Evolutionary conservation across 768 basidiomycete genomes (phyloP).

Genomic region (Pleurotus ostreatus): DNA sequence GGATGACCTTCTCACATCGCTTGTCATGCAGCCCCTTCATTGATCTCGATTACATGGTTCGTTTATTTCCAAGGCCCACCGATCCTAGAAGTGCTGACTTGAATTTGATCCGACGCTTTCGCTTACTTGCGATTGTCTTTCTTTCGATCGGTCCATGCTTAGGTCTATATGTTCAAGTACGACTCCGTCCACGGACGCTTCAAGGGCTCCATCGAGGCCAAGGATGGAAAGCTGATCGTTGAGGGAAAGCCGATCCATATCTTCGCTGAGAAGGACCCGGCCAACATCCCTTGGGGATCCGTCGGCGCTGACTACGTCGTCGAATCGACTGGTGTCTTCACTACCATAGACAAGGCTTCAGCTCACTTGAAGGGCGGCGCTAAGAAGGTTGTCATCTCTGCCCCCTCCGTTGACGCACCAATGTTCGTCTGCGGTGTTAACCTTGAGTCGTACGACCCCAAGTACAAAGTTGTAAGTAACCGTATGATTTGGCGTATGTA

Average conservation of each 20-base stretch:
- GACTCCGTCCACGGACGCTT: constrained; percentile 93
- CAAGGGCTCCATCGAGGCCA: constrained; percentile 76
- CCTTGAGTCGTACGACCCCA: constrained; percentile 86
- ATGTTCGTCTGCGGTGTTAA: constrained; percentile 97
- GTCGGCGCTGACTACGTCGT: constrained; percentile 90
- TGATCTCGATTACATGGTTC: constrained; percentile 92
- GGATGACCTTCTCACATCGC: background rate
- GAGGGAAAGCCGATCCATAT: constrained; percentile 74
- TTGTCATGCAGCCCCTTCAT: constrained; percentile 80
- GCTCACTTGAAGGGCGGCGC: constrained; percentile 97
- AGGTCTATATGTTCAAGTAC: constrained; percentile 99
- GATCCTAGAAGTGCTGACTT: background rate
- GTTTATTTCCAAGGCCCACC: constrained; percentile 14
- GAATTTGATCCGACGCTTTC: background rate
- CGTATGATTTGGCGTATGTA: too few species aligned
- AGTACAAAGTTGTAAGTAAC: constrained; percentile 73
- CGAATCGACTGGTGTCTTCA: constrained; percentile 99
- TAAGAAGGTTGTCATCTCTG: constrained; percentile 99
- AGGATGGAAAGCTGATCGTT: constrained; percentile 88
- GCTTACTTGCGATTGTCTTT: too few species aligned
- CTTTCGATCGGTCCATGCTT: background rate
- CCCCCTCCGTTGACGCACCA: constrained; percentile 92
- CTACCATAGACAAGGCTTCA: constrained; percentile 89
- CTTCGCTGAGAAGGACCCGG: constrained; percentile 84
- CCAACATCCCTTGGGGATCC: constrained; percentile 76